Evolutionary conservation across 306 rosid genomes (phyloP).

Genomic region (Amphicarpaea edgeworthii): DNA sequence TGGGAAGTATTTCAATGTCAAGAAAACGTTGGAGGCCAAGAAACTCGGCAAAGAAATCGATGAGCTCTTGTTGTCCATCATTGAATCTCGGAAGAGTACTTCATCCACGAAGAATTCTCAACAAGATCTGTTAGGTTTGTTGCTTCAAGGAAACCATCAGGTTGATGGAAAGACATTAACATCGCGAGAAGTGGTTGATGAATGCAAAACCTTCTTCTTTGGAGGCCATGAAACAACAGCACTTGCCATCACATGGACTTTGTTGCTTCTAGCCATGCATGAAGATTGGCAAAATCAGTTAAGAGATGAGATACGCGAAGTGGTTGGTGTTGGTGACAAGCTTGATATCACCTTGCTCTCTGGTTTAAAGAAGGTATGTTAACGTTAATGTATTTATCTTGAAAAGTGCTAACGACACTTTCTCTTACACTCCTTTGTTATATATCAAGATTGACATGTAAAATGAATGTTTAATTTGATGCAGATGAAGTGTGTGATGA

Average conservation of each 20-base stretch:
- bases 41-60: constrained; percentile 77
- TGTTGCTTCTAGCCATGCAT: constrained; percentile 76
- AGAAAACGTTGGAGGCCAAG: constrained; percentile 62
- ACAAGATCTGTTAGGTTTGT: constrained; percentile 64
- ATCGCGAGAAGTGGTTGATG: constrained; percentile 68
- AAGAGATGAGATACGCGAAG: constrained; percentile 76
- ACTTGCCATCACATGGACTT: constrained; percentile 81
- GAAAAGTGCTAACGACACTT: too few species aligned
- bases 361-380: constrained; percentile 65
- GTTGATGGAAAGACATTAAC: constrained; percentile 56
- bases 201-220: constrained; percentile 90
- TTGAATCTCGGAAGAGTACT: constrained; percentile 50
- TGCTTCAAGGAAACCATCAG: constrained; percentile 52
- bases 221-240: constrained; percentile 96
- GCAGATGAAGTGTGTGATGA: constrained; percentile 96
- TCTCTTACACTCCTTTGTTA: too few species aligned
- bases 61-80: constrained; percentile 53
- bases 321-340: constrained; percentile 50
- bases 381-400: neutral
- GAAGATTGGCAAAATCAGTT: constrained; percentile 75
- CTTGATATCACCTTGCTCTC: constrained; percentile 61
- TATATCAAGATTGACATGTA: too few species aligned
- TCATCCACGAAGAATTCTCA: constrained; percentile 35
- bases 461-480: neutral
- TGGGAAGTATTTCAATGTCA: constrained; percentile 52